A percentile compares a stretch with the other conserved stretches of the same genome.
These are phyloP conservation scores for Taiwanofungus camphoratus DNA, from an alignment of 1,284 basidiomycete species.

Conservation along the genomic window DNA sequence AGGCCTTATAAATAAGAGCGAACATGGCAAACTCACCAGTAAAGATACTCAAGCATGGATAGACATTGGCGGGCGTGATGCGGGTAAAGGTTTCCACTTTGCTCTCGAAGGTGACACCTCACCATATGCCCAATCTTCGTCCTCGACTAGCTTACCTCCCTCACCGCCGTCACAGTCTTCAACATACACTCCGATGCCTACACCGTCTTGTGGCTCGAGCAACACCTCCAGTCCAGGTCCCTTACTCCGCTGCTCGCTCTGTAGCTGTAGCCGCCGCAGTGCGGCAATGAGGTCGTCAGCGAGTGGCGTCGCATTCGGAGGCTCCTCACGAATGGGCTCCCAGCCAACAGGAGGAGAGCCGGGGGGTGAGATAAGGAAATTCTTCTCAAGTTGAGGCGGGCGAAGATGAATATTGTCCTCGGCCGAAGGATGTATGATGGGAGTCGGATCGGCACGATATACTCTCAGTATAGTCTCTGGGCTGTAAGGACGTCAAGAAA, in stretches of 20 bases:
- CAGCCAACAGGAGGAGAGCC: conserved; percentile 98
- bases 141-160: conserved; percentile 22
- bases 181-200: conserved; percentile 70
- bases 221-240: conserved; percentile 45
- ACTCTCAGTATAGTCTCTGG: conserved; percentile 62
- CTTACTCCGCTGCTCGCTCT: conserved; percentile 32
- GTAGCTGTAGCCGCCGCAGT: conserved; percentile 55
- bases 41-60: conserved; percentile 16
- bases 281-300: conserved; percentile 88
- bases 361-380: conserved; percentile 96
- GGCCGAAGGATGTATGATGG: conserved; percentile 38
- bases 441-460: conserved; percentile 74
- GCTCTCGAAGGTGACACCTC: conserved; percentile 42
- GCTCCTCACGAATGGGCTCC: conserved; percentile 90
- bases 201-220: conserved; percentile 59
- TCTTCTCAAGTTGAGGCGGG: conserved; percentile 81
- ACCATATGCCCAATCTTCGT: conserved; percentile 58
- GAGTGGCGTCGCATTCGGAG: conserved; percentile 82
- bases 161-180: conserved; percentile 46
- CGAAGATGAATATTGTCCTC: conserved; percentile 52
- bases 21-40: conserved; percentile 16
- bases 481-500: conserved; percentile 26
- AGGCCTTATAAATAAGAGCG: conserved; percentile 4
- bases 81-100: conserved; percentile 48
- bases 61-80: conserved; percentile 36